Conservation (phyloP, 352 stramenopile genomes). For the Elongisporangium anandrum region DNA sequence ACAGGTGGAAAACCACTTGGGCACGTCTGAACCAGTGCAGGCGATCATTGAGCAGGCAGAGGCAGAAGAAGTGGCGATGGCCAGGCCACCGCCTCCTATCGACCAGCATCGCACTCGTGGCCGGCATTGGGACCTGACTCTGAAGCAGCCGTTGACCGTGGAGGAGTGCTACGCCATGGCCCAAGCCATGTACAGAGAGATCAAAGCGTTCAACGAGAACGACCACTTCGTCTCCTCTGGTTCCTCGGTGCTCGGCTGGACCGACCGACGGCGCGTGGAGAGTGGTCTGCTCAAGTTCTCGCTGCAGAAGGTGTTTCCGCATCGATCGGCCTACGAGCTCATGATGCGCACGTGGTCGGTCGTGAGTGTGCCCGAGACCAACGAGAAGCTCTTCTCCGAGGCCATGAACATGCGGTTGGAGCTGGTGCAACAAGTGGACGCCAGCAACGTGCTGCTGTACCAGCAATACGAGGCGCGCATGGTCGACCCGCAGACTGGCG, state of each 20-base stretch:
- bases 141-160: neutral
- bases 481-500: slow-evolving; percentile 8
- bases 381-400: slow-evolving; percentile 22
- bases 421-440: slow-evolving; percentile 23
- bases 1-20: neutral
- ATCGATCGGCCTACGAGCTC: slow-evolving; percentile 10
- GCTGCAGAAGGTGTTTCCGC: slow-evolving; percentile 20
- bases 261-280: slow-evolving; percentile 20
- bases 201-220: slow-evolving; percentile 47
- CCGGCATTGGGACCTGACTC: neutral
- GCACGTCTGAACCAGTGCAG: neutral
- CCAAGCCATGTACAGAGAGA: slow-evolving; percentile 32
- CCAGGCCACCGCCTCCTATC: neutral
- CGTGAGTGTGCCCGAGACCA: slow-evolving; percentile 12
- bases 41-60: neutral
- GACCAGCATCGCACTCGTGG: neutral
- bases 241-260: slow-evolving; percentile 33
- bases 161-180: slow-evolving; percentile 24
- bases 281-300: slow-evolving; percentile 28
- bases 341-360: slow-evolving; percentile 17
- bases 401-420: slow-evolving; percentile 30
- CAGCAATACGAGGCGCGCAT: slow-evolving; percentile 24
- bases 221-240: slow-evolving; percentile 34
- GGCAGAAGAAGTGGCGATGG: neutral
- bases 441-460: slow-evolving; percentile 37